phyloP scores from a whole-genome alignment of 441 rosid genomes.

The Gossypium gossypioides region DNA sequence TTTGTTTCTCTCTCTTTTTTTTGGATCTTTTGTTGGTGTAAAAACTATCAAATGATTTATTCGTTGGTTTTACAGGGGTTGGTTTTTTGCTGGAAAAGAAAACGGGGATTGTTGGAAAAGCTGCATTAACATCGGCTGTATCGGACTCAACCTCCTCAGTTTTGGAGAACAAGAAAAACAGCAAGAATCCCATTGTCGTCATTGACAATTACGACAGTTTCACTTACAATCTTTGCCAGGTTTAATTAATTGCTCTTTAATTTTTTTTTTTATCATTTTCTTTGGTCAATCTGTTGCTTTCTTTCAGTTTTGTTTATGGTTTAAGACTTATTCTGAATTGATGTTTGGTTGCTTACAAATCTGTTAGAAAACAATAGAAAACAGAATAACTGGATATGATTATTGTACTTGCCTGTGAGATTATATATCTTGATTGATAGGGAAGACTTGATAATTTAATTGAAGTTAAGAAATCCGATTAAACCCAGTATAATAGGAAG shows the following conservation, averaged over 20 bases:
- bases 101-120: constrained; percentile 29
- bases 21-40: background rate
- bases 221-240: constrained; percentile 95
- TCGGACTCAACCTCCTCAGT: constrained; percentile 25
- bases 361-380: background rate
- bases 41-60: constrained; percentile 11
- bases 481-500: background rate
- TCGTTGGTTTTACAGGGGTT: constrained; percentile 22
- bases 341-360: background rate
- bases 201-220: constrained; percentile 93
- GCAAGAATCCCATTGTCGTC: constrained; percentile 52
- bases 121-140: constrained; percentile 27
- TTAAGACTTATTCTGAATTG: background rate
- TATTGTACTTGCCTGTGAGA: background rate
- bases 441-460: background rate
- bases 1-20: constrained; percentile 13
- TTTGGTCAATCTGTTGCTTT: background rate
- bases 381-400: background rate
- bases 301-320: background rate
- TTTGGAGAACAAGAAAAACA: constrained; percentile 20
- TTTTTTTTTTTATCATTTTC: background rate
- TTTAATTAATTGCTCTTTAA: constrained; percentile 14
- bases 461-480: background rate
- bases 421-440: background rate
- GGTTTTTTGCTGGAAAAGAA: constrained; percentile 25